Percentiles rank a stretch among this genome's conserved stretches.
Evolutionary conservation across 2,329 filamentous ascomycete genomes (phyloP).

Genomic region (Botryotinia calthae): DNA sequence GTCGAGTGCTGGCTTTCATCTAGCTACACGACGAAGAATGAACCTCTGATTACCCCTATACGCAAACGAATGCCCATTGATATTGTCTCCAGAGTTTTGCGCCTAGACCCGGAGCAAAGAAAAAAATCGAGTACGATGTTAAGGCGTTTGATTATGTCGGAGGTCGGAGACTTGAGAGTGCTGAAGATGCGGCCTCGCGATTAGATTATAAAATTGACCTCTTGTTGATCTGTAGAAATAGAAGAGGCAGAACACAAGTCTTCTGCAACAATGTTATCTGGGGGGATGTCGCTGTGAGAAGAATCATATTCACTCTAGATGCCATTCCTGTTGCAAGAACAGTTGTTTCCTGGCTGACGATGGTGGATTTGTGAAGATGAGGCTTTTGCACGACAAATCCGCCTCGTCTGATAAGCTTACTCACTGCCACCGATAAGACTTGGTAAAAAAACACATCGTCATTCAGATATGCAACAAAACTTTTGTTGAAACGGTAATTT

Average conservation of each 20-base stretch:
- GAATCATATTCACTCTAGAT: not conserved
- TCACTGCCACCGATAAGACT: conserved; percentile 19
- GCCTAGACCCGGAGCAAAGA: not conserved
- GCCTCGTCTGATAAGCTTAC: conserved; percentile 19
- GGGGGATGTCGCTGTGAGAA: not conserved
- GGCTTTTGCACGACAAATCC: conserved; percentile 1
- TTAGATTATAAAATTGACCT: not conserved
- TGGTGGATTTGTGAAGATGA: not conserved
- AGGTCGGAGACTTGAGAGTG: not conserved
- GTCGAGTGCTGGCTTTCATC: not conserved
- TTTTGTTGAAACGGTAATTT: conserved; percentile 13
- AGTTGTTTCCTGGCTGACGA: not conserved
- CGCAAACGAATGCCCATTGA: not conserved
- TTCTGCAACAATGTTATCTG: not conserved
- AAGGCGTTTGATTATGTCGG: not conserved
- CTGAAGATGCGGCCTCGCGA: not conserved
- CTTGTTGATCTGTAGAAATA: not conserved
- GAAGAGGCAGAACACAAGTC: not conserved
- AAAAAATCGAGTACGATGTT: not conserved
- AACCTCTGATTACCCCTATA: not conserved
- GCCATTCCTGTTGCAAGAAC: not conserved
- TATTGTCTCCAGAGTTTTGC: not conserved
- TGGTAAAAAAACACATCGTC: conserved; percentile 22
- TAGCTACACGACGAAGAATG: not conserved
- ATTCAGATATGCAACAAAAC: conserved; percentile 22